Conservation (phyloP, 345 rosid genomes). For the Populus nigra region DNA sequence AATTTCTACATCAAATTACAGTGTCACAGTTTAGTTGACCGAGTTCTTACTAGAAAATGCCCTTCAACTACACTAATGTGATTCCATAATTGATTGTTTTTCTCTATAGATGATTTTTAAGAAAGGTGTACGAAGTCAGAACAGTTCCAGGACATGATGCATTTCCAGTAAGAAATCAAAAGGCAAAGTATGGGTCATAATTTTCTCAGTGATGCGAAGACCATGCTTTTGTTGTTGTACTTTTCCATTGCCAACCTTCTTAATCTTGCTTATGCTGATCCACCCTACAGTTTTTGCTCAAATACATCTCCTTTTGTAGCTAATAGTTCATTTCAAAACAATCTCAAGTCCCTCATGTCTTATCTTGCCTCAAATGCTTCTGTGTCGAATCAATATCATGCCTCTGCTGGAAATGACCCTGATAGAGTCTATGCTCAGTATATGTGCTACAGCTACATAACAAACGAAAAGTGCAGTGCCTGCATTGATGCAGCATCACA, state of each 20-base stretch:
- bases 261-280: background rate
- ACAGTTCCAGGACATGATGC: too few relatives aligned
- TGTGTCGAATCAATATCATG: constrained; percentile 1
- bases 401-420: constrained; percentile 17
- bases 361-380: constrained; percentile 19
- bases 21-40: too few relatives aligned
- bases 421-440: constrained; percentile 28
- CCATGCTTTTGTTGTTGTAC: too few relatives aligned
- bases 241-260: background rate
- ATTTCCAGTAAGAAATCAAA: too few relatives aligned
- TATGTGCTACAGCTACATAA: constrained; percentile 34
- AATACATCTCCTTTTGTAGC: background rate
- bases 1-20: too few relatives aligned
- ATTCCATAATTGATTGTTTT: too few relatives aligned
- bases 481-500: constrained; percentile 22
- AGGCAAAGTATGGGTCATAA: too few relatives aligned
- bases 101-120: too few relatives aligned
- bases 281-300: constrained; percentile 17
- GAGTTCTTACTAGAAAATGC: too few relatives aligned
- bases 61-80: too few relatives aligned
- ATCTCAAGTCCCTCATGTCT: background rate
- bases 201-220: too few relatives aligned
- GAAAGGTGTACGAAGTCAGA: too few relatives aligned
- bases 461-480: constrained; percentile 10
- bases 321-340: constrained; percentile 4